These are phyloP conservation scores for Daldinia sp. DNA, from an alignment of 2,329 filamentous ascomycete species.

Conservation along the genomic window DNA sequence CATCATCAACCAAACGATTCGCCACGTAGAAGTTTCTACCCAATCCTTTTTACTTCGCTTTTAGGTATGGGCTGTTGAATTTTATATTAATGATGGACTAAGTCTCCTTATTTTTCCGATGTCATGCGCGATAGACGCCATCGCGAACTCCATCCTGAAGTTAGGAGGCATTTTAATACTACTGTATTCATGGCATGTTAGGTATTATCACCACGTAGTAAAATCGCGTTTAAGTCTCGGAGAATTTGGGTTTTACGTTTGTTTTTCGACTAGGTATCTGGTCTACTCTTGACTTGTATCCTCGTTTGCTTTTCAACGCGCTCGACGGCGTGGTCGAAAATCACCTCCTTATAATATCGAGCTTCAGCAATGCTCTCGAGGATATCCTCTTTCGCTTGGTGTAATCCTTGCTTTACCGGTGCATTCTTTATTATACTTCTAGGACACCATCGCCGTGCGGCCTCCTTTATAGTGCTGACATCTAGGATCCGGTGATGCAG, in stretches of 20 bases:
- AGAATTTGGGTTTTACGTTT: background rate
- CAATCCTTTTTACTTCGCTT: conserved; percentile 20
- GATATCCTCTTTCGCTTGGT: conserved; percentile 90
- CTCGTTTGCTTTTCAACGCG: background rate
- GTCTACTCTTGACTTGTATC: background rate
- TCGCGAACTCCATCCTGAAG: background rate
- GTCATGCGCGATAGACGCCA: background rate
- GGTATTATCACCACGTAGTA: background rate
- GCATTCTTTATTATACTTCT: conserved; percentile 69
- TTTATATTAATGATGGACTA: background rate
- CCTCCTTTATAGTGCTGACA: conserved; percentile 93
- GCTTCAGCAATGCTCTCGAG: conserved; percentile 96
- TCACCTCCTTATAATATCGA: conserved; percentile 78
- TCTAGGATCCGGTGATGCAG: conserved; percentile 93
- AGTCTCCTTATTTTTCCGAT: background rate
- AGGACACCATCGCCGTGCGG: conserved; percentile 82
- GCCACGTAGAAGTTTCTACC: conserved; percentile 34
- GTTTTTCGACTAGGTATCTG: background rate
- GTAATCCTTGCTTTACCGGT: conserved; percentile 79
- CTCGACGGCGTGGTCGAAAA: conserved; percentile 63
- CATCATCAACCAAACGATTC: conserved; percentile 36
- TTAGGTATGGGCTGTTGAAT: conserved; percentile 11
- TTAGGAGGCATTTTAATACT: background rate
- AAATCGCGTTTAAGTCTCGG: background rate
- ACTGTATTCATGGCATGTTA: background rate